Evolutionary conservation across 352 stramenopile species (phyloP).

Genomic region (Globisporangium nunn): DNA sequence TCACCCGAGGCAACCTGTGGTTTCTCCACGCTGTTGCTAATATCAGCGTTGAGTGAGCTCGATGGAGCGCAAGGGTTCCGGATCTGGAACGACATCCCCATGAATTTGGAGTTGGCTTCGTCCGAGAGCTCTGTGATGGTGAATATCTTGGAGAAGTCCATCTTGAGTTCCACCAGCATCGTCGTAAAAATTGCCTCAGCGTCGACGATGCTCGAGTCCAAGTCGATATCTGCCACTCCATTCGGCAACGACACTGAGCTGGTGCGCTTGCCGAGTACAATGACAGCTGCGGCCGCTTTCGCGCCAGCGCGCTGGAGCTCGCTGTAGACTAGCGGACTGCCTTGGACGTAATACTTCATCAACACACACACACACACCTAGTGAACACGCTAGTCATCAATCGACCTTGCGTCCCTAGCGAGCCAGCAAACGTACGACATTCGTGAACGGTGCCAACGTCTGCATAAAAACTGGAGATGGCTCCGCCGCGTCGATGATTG

Average conservation of each 20-base stretch:
- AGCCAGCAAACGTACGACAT: constrained; percentile 47
- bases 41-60: not conserved
- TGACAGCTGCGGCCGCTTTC: constrained; percentile 70
- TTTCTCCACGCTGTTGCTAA: not conserved
- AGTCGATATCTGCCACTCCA: constrained; percentile 40
- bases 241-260: constrained; percentile 24
- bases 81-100: constrained; percentile 71
- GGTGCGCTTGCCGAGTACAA: constrained; percentile 70
- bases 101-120: constrained; percentile 84
- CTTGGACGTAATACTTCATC: constrained; percentile 67
- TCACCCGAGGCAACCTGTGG: not conserved
- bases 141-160: constrained; percentile 81
- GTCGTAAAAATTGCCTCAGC: constrained; percentile 80
- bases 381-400: not conserved
- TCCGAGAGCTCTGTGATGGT: constrained; percentile 81
- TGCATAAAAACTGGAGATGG: constrained; percentile 42
- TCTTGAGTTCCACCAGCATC: constrained; percentile 84
- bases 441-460: constrained; percentile 39
- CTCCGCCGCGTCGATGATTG: constrained; percentile 67
- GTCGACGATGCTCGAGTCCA: constrained; percentile 72
- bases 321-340: constrained; percentile 68
- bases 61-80: constrained; percentile 14
- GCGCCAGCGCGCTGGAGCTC: constrained; percentile 76
- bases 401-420: not conserved
- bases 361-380: not conserved